These are phyloP conservation scores for Hebeloma cylindrosporum DNA, from an alignment of 768 basidiomycete species.

Conservation along the genomic window DNA sequence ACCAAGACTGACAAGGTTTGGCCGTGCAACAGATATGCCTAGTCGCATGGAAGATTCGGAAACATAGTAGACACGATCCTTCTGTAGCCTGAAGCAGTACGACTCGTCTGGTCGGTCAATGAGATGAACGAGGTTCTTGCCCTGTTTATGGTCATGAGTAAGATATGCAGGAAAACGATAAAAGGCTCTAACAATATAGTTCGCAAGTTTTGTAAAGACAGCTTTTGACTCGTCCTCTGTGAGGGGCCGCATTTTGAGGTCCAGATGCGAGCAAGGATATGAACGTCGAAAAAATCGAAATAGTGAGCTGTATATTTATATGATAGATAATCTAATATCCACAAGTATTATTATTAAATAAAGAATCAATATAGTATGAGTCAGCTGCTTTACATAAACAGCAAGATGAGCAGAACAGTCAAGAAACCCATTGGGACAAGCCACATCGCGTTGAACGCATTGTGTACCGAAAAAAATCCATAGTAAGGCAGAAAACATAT, in stretches of 20 bases:
- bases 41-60: constrained; percentile 94
- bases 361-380: too few relatives aligned
- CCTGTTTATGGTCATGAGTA: constrained; percentile 47
- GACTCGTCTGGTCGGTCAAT: constrained; percentile 94
- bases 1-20: constrained; percentile 89
- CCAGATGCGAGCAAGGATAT: background rate
- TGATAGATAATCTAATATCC: too few relatives aligned
- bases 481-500: too few relatives aligned
- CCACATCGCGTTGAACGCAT: too few relatives aligned
- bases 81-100: constrained; percentile 94
- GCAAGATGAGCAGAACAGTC: too few relatives aligned
- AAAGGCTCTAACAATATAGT: constrained; percentile 76
- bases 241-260: constrained; percentile 78
- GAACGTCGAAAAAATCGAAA: too few relatives aligned
- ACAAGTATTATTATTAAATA: too few relatives aligned
- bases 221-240: constrained; percentile 97
- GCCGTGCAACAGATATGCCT: constrained; percentile 87
- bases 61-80: constrained; percentile 94
- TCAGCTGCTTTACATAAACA: background rate
- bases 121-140: constrained; percentile 93
- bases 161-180: background rate
- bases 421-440: too few relatives aligned
- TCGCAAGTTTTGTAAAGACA: constrained; percentile 95
- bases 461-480: too few relatives aligned
- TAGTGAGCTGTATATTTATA: too few relatives aligned